Percentiles rank a stretch among this genome's conserved stretches.
Evolutionary conservation across 1,284 basidiomycete genomes (phyloP).

Genomic region (Apiotrichum siamense): DNA sequence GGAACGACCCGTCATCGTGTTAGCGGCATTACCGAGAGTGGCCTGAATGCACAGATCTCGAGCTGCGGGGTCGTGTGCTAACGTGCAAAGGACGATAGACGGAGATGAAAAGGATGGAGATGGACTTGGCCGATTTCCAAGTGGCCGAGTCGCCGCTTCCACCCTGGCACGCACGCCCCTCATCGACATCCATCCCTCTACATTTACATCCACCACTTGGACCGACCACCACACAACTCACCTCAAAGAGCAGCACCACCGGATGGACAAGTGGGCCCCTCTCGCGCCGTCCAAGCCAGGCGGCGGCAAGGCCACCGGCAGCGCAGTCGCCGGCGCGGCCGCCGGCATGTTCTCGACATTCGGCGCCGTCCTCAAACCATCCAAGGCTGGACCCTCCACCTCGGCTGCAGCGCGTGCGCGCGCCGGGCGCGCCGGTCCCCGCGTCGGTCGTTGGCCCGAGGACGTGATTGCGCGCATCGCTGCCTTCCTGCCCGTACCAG

Average conservation of each 20-base stretch:
- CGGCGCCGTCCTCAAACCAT: constrained; percentile 39
- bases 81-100: too few species aligned
- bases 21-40: too few species aligned
- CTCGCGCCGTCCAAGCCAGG: constrained; percentile 36
- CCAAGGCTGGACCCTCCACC: constrained; percentile 49
- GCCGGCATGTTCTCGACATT: constrained; percentile 61
- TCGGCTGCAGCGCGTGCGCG: constrained; percentile 19
- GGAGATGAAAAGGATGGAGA: too few species aligned
- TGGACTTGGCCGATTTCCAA: too few species aligned
- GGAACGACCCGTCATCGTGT: too few species aligned
- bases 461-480: constrained; percentile 69
- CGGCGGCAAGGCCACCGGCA: constrained; percentile 46
- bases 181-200: too few species aligned
- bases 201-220: too few species aligned
- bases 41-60: too few species aligned
- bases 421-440: constrained; percentile 36
- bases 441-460: constrained; percentile 70
- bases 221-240: too few species aligned
- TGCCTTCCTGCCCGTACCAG: constrained; percentile 65
- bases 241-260: not conserved
- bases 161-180: too few species aligned
- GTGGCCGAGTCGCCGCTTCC: too few species aligned
- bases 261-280: constrained; percentile 44
- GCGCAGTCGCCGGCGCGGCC: constrained; percentile 24
- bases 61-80: too few species aligned